Conservation (phyloP, 2,329 filamentous ascomycete genomes). For the Ceratocystis harringtonii region DNA sequence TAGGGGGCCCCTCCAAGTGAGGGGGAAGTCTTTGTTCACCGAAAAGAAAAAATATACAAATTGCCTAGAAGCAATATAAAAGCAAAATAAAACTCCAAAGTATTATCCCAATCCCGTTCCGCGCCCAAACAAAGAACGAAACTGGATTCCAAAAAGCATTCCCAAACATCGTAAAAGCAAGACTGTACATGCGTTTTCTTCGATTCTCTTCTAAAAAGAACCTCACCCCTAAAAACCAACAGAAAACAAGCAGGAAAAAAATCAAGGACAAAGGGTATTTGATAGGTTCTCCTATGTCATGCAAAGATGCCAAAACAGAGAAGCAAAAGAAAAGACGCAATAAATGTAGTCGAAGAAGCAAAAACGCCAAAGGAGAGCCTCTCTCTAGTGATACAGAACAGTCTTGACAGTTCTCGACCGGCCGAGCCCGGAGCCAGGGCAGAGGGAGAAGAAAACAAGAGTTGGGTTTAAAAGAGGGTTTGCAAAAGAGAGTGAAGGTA, state of each 20-base stretch:
- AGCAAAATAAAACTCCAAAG: constrained; percentile 10
- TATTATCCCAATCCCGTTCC: not conserved
- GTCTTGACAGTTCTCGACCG: not conserved
- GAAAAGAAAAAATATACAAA: not conserved
- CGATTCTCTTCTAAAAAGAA: constrained; percentile 6
- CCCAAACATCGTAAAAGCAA: constrained; percentile 15
- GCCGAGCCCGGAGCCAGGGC: not conserved
- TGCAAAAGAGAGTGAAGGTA: constrained; percentile 15
- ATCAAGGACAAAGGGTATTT: not conserved
- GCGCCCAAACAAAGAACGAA: not conserved
- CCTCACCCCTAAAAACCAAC: not conserved
- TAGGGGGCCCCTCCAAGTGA: no score
- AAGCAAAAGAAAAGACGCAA: constrained; percentile 7
- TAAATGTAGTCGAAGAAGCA: not conserved
- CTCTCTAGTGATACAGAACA: constrained; percentile 15
- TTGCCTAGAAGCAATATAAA: not conserved
- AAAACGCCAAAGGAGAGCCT: constrained; percentile 12
- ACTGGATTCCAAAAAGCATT: constrained; percentile 2
- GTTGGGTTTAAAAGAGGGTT: not conserved
- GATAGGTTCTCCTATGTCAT: not conserved
- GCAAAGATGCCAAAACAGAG: constrained; percentile 2
- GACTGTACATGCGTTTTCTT: constrained; percentile 16
- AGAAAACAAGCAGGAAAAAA: not conserved
- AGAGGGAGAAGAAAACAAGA: not conserved
- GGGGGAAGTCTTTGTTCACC: no score